Evolutionary conservation across 2,329 filamentous ascomycete species (phyloP).

Genomic region (Byssoonygena ceratinophila): DNA sequence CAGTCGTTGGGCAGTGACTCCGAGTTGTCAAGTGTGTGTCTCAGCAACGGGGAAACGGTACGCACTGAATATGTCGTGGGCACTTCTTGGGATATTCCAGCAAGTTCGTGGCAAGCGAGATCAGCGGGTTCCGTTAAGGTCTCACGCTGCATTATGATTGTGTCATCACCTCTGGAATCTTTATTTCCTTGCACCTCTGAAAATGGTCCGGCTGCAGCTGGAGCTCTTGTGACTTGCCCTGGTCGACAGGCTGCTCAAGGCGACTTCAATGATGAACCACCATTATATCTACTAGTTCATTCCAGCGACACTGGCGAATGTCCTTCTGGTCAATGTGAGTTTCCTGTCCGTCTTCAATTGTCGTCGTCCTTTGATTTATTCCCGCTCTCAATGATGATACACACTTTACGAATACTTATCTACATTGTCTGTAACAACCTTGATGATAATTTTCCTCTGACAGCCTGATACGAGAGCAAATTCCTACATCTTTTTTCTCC

Average conservation of each 20-base stretch:
- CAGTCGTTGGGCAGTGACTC: constrained; percentile 12
- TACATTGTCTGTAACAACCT: constrained; percentile 96
- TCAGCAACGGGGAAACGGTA: constrained; percentile 32
- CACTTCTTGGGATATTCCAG: constrained; percentile 30
- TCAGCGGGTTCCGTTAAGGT: constrained; percentile 30
- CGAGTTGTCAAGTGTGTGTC: constrained; percentile 23
- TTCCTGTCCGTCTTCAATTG: constrained; percentile 13
- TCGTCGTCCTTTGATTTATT: constrained; percentile 10
- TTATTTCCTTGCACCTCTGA: constrained; percentile 65
- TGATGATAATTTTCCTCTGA: constrained; percentile 83
- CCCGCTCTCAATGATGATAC: constrained; percentile 63
- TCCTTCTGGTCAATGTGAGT: constrained; percentile 81
- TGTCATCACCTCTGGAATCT: constrained; percentile 53
- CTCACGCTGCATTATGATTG: constrained; percentile 56
- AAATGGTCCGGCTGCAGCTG: constrained; percentile 63
- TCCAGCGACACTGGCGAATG: constrained; percentile 91
- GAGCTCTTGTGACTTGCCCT: constrained; percentile 41
- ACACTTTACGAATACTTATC: constrained; percentile 84
- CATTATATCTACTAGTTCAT: constrained; percentile 58
- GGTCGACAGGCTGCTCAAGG: constrained; percentile 22
- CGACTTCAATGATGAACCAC: constrained; percentile 28
- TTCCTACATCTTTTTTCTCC: constrained; percentile 16
- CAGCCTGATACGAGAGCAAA: constrained; percentile 59
- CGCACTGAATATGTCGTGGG: constrained; percentile 31
- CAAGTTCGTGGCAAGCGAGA: constrained; percentile 12